These are phyloP conservation scores for Dinochytrium kinnereticum DNA, from an alignment of 371 early-diverging fungal species.

Conservation along the genomic window DNA sequence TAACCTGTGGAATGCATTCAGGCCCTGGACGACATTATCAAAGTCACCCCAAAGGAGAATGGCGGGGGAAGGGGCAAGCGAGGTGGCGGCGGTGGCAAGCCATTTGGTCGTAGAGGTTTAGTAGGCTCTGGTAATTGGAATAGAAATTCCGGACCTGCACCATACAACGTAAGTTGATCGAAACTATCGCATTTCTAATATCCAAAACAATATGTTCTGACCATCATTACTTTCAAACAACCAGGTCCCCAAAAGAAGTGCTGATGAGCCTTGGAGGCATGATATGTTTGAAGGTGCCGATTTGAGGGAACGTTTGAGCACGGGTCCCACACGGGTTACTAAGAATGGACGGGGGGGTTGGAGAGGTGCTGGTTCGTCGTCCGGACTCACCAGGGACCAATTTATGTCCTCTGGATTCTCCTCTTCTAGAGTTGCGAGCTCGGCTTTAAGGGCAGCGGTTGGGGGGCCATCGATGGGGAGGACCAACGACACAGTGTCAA, in stretches of 20 bases:
- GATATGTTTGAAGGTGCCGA: constrained; percentile 20
- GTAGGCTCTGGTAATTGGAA: neutral
- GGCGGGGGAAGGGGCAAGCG: no score
- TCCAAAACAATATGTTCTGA: no score
- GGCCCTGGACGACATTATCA: neutral
- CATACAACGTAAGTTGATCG: no score
- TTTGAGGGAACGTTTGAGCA: constrained; percentile 3
- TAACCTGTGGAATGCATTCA: no score
- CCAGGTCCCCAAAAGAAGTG: constrained; percentile 14
- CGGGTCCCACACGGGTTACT: no score
- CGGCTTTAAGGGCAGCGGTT: constrained; percentile 8
- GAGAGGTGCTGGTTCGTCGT: no score
- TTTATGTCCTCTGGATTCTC: neutral
- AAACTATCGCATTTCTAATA: no score
- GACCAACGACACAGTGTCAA: neutral
- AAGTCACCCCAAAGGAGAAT: no score
- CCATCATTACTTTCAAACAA: no score
- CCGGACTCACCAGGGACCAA: no score
- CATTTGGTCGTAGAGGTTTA: neutral
- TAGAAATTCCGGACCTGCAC: no score
- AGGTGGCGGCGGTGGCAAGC: neutral
- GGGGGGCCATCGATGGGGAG: neutral
- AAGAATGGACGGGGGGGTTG: no score
- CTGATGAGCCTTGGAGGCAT: constrained; percentile 17
- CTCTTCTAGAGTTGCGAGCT: neutral